A percentile compares a stretch with the other conserved stretches of the same genome.
Conservation (phyloP, 352 stramenopile genomes). For the Phytopythium chamaehyphon region DNA sequence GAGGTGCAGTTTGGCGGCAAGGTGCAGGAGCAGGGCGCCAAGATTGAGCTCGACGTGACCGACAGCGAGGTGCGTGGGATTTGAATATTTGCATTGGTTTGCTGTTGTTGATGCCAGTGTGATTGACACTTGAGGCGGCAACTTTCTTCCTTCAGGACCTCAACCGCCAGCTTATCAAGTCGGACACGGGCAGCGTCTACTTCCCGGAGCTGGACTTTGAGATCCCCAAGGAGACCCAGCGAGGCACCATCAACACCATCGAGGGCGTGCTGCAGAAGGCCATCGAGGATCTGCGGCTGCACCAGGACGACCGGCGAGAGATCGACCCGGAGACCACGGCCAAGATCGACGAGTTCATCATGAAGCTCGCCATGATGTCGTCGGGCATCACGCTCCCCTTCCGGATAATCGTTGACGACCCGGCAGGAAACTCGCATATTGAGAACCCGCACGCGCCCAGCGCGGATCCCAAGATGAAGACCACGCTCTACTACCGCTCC, state of each 20-base stretch:
- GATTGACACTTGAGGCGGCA: too few species aligned
- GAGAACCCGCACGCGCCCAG: constrained; percentile 86
- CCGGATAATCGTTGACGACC: constrained; percentile 84
- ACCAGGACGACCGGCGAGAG: constrained; percentile 78
- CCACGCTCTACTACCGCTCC: constrained; percentile 73
- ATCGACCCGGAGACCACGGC: constrained; percentile 71
- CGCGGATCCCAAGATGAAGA: constrained; percentile 63
- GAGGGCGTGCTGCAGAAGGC: constrained; percentile 67
- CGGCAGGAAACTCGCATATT: constrained; percentile 88
- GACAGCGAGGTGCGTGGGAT: constrained; percentile 16
- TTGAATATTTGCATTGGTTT: not conserved
- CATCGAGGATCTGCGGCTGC: constrained; percentile 63
- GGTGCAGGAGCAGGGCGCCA: constrained; percentile 62
- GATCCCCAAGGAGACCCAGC: constrained; percentile 83
- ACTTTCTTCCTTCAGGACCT: constrained; percentile 77
- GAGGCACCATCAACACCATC: constrained; percentile 88
- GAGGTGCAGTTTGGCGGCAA: constrained; percentile 65
- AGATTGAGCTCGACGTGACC: constrained; percentile 51
- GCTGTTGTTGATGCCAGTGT: constrained; percentile 1
- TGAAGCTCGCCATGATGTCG: constrained; percentile 60
- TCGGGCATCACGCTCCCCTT: constrained; percentile 73
- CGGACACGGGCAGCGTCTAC: constrained; percentile 71
- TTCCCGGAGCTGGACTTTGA: constrained; percentile 88
- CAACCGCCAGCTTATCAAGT: constrained; percentile 89
- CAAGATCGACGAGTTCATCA: constrained; percentile 83